Evolutionary conservation across 1,284 basidiomycete genomes (phyloP).

Genomic region (Somion occarium): DNA sequence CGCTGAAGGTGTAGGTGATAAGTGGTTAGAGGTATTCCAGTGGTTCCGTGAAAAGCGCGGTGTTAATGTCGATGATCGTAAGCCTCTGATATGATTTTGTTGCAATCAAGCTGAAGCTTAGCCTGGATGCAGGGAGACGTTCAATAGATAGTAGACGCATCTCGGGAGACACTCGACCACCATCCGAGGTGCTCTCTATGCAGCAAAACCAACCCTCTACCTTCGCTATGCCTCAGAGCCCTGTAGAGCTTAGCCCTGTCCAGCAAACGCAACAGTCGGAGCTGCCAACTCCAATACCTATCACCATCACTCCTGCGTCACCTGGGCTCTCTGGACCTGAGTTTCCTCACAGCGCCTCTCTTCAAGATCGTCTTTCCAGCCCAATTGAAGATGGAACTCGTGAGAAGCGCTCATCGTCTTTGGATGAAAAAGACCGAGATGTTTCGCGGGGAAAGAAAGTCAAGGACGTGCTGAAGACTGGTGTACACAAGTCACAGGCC

Average conservation of each 20-base stretch:
- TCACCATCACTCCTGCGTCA: slow-evolving; percentile 44
- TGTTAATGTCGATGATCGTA: slow-evolving; percentile 34
- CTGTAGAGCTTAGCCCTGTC: slow-evolving; percentile 13
- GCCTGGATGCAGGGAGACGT: slow-evolving; percentile 17
- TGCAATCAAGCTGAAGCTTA: background rate
- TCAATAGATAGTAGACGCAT: slow-evolving; percentile 28
- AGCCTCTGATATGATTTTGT: slow-evolving; percentile 11
- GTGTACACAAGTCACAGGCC: slow-evolving; percentile 66
- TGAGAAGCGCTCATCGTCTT: slow-evolving; percentile 22
- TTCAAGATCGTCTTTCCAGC: slow-evolving; percentile 1
- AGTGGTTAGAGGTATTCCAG: slow-evolving; percentile 83
- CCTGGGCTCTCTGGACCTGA: slow-evolving; percentile 25
- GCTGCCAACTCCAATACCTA: slow-evolving; percentile 27
- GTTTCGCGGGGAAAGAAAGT: slow-evolving; percentile 53
- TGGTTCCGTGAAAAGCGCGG: slow-evolving; percentile 72
- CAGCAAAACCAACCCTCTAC: slow-evolving; percentile 15
- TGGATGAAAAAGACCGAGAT: slow-evolving; percentile 21
- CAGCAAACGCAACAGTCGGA: slow-evolving; percentile 12
- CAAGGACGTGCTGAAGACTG: slow-evolving; percentile 66
- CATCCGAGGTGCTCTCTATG: slow-evolving; percentile 18
- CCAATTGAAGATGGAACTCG: slow-evolving; percentile 10
- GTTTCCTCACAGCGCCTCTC: slow-evolving; percentile 12
- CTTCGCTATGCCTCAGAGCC: slow-evolving; percentile 1
- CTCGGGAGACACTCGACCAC: slow-evolving; percentile 19
- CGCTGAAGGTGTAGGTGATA: slow-evolving; percentile 76